A percentile compares a stretch with the other conserved stretches of the same genome.
phyloP scores from a whole-genome alignment of 1,284 basidiomycete genomes.

The Cryptococcus neoformans region DNA sequence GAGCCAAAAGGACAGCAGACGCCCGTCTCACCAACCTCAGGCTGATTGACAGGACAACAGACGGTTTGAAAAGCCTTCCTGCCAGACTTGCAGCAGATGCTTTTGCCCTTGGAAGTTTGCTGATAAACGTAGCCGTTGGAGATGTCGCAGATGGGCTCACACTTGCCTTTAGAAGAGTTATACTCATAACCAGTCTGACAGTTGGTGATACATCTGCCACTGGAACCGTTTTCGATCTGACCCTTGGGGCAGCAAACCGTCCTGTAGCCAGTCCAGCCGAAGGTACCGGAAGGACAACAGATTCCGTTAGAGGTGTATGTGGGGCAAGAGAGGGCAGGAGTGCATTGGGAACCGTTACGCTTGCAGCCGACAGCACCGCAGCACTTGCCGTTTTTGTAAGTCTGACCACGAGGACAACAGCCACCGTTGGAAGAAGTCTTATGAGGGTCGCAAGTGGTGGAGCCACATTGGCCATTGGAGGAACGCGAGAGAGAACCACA shows the following conservation, averaged over 20 bases:
- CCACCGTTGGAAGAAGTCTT: slow-evolving; percentile 27
- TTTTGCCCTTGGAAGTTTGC: slow-evolving; percentile 4
- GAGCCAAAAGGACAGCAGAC: slow-evolving; percentile 27
- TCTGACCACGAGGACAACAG: slow-evolving; percentile 34
- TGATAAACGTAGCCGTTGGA: slow-evolving; percentile 10
- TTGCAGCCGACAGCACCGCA: slow-evolving; percentile 27
- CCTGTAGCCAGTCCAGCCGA: slow-evolving; percentile 19
- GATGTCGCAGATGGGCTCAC: slow-evolving; percentile 9
- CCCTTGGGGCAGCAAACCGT: slow-evolving; percentile 27
- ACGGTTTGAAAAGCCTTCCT: slow-evolving; percentile 21
- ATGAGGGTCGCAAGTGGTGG: slow-evolving; percentile 13
- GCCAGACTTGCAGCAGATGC: slow-evolving; percentile 21
- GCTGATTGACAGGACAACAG: slow-evolving; percentile 23
- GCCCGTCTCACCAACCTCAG: slow-evolving; percentile 23
- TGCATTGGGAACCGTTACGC: slow-evolving; percentile 17
- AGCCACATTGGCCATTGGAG: slow-evolving; percentile 15
- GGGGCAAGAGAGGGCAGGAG: slow-evolving; percentile 23
- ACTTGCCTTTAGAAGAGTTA: slow-evolving; percentile 5
- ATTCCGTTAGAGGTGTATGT: slow-evolving; percentile 59
- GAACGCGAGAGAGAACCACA: slow-evolving; percentile 22
- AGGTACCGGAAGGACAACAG: slow-evolving; percentile 51
- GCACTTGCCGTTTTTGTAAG: slow-evolving; percentile 29
- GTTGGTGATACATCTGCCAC: slow-evolving; percentile 13
- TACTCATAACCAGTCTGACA: slow-evolving; percentile 5
- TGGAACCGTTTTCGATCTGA: slow-evolving; percentile 16